phyloP scores from a whole-genome alignment of 176 grass and related monocot genomes.

The Avena eriantha region DNA sequence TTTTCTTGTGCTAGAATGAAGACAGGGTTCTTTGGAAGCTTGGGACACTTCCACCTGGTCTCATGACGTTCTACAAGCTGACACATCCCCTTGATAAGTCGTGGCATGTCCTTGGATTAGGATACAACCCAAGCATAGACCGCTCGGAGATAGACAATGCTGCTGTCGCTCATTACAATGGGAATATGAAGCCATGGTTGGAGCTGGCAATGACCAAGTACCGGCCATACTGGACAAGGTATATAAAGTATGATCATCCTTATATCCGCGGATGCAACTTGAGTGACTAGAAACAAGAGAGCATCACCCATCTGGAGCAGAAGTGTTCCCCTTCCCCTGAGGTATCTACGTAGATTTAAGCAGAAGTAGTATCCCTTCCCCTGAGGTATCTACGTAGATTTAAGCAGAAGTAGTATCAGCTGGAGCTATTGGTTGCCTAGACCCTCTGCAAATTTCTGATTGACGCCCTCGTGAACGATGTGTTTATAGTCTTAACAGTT shows the following conservation, averaged over 20 bases:
- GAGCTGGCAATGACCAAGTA: conserved; percentile 98
- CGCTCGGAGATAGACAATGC: conserved; percentile 88
- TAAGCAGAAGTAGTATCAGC: conserved; percentile 16
- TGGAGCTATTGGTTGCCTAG: conserved; percentile 20
- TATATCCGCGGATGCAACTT: conserved; percentile 86
- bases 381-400: not conserved
- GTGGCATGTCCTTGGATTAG: conserved; percentile 96
- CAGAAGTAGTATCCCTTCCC: not conserved
- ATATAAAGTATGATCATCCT: conserved; percentile 95
- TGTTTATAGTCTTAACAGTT: conserved; percentile 28
- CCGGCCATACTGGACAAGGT: conserved; percentile 91
- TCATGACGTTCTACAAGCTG: conserved; percentile 98
- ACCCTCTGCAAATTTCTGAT: not conserved
- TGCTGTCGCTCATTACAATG: conserved; percentile 94
- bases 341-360: not conserved
- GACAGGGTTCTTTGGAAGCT: conserved; percentile 99
- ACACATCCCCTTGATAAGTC: conserved; percentile 98
- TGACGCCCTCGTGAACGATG: not conserved
- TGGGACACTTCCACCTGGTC: conserved; percentile 88
- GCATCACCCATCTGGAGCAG: not conserved
- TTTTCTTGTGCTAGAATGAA: conserved; percentile 69
- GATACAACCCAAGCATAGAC: conserved; percentile 97
- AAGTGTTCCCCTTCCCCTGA: not conserved
- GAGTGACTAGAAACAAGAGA: conserved; percentile 64
- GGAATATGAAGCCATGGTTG: conserved; percentile 99